Conservation (phyloP, 2,329 filamentous ascomycete genomes). For the Raffaelea ambrosiae region DNA sequence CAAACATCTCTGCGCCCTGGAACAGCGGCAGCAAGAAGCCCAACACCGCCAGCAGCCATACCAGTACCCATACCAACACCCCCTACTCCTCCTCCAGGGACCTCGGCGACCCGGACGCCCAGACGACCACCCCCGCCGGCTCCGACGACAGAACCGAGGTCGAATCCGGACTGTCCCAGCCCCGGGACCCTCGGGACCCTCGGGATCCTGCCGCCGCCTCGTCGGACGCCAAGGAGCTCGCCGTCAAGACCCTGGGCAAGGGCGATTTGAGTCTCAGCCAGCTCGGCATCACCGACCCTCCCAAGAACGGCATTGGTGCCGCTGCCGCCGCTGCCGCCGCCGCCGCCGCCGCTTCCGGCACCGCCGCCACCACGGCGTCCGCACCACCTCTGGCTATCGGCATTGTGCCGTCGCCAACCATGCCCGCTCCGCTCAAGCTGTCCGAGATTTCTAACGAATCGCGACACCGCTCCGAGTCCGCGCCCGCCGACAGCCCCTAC, state of each 20-base stretch:
- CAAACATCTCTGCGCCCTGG: conserved; percentile 42
- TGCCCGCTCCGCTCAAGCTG: conserved; percentile 48
- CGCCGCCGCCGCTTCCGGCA: not conserved
- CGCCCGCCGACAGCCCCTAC: conserved; percentile 36
- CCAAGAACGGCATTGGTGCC: not conserved
- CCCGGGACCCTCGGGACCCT: conserved; percentile 12
- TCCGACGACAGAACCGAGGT: conserved; percentile 31
- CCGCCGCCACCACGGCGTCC: not conserved
- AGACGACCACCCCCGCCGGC: conserved; percentile 21
- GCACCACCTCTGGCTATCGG: not conserved
- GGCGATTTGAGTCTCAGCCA: conserved; percentile 87
- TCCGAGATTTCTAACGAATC: conserved; percentile 35
- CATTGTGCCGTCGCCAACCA: conserved; percentile 17
- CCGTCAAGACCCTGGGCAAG: conserved; percentile 79
- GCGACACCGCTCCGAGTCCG: conserved; percentile 48
- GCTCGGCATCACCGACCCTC: conserved; percentile 61
- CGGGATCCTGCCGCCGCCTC: conserved; percentile 28
- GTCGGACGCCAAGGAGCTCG: conserved; percentile 54
- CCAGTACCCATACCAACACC: conserved; percentile 4
- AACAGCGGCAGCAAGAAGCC: conserved; percentile 23
- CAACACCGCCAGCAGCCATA: not conserved
- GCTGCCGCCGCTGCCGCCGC: not conserved
- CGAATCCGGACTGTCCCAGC: conserved; percentile 20
- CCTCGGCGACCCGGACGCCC: conserved; percentile 12
- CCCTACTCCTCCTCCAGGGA: not conserved